These are phyloP conservation scores for Artemisia tridentata DNA, from an alignment of 129 eudicot genomes.

Conservation along the genomic window DNA sequence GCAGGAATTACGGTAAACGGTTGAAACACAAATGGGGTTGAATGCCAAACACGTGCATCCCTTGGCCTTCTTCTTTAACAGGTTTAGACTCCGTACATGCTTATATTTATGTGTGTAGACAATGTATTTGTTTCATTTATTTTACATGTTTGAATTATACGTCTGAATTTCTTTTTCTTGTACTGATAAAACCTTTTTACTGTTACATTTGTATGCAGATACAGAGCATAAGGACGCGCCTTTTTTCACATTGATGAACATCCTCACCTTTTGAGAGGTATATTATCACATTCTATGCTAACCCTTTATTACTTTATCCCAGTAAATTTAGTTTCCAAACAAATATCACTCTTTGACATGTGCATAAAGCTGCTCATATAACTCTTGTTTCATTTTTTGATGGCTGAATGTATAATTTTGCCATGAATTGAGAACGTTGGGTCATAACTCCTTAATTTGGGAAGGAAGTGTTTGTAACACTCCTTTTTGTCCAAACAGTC, in stretches of 20 bases:
- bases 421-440: no score
- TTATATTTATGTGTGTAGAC: not conserved
- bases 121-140: not conserved
- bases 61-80: slow-evolving; percentile 75
- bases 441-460: no score
- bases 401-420: no score
- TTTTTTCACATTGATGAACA: slow-evolving; percentile 69
- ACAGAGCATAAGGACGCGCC: slow-evolving; percentile 50
- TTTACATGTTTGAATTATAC: not conserved
- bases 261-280: no score
- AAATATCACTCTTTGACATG: no score
- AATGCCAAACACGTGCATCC: slow-evolving; percentile 64
- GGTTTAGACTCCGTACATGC: slow-evolving; percentile 36
- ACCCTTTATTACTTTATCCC: no score
- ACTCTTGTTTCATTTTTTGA: no score
- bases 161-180: not conserved
- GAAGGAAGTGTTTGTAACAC: no score
- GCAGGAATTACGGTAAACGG: slow-evolving; percentile 57
- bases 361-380: no score
- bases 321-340: no score
- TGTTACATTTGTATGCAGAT: slow-evolving; percentile 39
- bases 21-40: slow-evolving; percentile 47
- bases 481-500: no score
- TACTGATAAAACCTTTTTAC: not conserved
- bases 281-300: no score